Evolutionary conservation across 139 green algal species (phyloP), one percentile per base, ranked within the genome.

Genomic region (Chloropicon primus): DNA sequence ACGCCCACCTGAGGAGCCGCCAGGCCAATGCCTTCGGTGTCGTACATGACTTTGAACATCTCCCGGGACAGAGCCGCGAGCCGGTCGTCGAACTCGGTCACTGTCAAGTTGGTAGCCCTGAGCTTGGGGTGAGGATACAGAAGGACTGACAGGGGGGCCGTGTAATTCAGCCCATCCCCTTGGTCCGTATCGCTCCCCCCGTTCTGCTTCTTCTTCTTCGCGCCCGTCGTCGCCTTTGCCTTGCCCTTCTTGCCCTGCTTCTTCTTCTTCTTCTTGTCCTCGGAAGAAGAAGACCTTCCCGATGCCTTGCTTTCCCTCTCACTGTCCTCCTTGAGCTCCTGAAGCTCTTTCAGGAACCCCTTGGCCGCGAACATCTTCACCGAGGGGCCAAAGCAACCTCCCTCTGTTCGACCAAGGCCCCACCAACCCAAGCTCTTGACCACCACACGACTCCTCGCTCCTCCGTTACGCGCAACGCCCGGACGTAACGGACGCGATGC

Each of bases 21-120:
- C 54, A 99, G 84, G 0, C 96, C 96, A 10, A 98, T 93, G n/a
- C 96, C 96, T 72, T 97, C 93, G 53, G 97, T 92, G 87, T 90
- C 76, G 85, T 98, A 98, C 95, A 98, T 98, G 72, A 96, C 74
- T 1, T 93, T 85, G 24, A 99, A 93, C 91, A 99, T 97, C 26
- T 96, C 93, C 28, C 84, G 81, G 1, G 91, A 86, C 24, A 99
- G 86, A 28, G 84, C 25, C 71, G 87, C 26, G 54, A 99, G 77
- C 2, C 29, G 74, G 0, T 86, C 86, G 71, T 96, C 93, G 84
- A 98, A 97, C 0, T 85, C 79, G 2, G 71, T 85, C 25, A 97
- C 84, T 0, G 28, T 75, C 0, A 87, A 88, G 82, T 98, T 98
- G 2, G 78, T n/a, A 1, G 91, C 92, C 0, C 95, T 88, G 23